Evolutionary conservation across 164 flowering plant species (phyloP).

Genomic region (Euptelea pleiosperma): DNA sequence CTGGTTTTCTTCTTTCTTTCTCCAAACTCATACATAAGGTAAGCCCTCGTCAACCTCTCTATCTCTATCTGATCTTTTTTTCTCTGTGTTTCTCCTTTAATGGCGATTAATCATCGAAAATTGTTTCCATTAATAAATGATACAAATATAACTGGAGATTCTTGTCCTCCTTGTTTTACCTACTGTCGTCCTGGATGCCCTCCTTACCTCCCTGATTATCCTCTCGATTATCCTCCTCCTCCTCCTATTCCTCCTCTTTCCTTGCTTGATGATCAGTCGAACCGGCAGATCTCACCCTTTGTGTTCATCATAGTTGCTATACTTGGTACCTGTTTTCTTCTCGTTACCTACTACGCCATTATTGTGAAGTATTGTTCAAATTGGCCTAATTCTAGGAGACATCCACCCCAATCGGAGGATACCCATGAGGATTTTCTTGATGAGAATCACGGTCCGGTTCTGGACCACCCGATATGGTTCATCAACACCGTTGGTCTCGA

Average conservation of each 20-base stretch:
- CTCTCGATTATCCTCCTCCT: background rate
- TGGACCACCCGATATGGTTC: conserved; percentile 51
- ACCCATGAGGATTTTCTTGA: conserved; percentile 28
- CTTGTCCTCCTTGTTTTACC: background rate
- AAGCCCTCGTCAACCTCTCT: too few species aligned
- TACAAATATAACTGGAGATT: background rate
- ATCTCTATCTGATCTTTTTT: background rate
- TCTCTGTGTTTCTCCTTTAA: conserved; percentile 4
- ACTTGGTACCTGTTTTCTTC: conserved; percentile 29
- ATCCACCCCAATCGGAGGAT: conserved; percentile 2
- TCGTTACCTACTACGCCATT: conserved; percentile 33
- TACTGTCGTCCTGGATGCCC: background rate
- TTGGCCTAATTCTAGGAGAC: conserved; percentile 12
- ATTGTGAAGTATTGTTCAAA: conserved; percentile 23
- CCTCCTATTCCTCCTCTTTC: conserved; percentile 16
- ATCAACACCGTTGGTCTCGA: conserved; percentile 46
- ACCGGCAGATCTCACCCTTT: conserved; percentile 19
- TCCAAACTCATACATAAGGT: conserved; percentile 7
- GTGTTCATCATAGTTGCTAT: conserved; percentile 27
- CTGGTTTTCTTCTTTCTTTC: conserved; percentile 9
- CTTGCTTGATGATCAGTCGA: background rate
- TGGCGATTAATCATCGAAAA: conserved; percentile 27
- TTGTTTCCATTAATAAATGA: conserved; percentile 24
- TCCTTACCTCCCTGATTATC: conserved; percentile 17
- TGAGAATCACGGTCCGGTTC: conserved; percentile 17